Evolutionary conservation across 139 green algal genomes (phyloP).

Genomic region (Coelastrella sp.): DNA sequence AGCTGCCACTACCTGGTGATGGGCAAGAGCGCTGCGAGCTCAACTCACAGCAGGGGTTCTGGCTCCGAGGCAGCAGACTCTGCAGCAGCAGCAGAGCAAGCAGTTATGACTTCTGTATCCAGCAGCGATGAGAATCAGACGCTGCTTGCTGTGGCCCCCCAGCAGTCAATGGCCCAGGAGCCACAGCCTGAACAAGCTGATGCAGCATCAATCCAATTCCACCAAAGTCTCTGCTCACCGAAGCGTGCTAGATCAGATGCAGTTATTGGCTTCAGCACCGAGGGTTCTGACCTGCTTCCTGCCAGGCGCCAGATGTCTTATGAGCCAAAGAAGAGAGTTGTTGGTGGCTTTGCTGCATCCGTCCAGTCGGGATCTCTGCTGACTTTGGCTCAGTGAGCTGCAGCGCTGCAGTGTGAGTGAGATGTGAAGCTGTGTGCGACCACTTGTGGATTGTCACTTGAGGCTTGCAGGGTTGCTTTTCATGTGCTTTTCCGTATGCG

Average conservation of each 20-base stretch:
- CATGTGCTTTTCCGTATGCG: too few species aligned
- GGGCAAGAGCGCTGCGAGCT: too few species aligned
- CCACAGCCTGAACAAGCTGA: not conserved
- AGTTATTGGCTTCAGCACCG: not conserved
- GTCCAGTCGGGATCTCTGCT: not conserved
- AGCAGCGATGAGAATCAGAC: not conserved
- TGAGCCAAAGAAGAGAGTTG: slow-evolving; percentile 22
- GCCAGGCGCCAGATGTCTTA: not conserved
- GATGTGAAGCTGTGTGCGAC: not conserved
- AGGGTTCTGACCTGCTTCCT: not conserved
- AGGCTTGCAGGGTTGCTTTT: too few species aligned
- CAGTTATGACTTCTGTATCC: not conserved
- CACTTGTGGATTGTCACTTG: not conserved
- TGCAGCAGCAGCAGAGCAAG: not conserved
- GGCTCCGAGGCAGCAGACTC: not conserved
- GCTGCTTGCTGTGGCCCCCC: not conserved
- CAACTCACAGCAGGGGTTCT: not conserved
- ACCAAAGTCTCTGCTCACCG: not conserved
- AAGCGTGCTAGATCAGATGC: not conserved
- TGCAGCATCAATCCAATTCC: not conserved
- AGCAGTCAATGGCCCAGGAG: not conserved
- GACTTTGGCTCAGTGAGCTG: not conserved
- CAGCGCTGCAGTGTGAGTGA: too few species aligned
- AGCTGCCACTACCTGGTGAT: not conserved
- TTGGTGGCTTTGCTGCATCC: slow-evolving; percentile 40